Percentiles rank a stretch among this genome's conserved stretches.
Evolutionary conservation across 257 asterid genomes (phyloP).

Genomic region (Solanum sparsipilum): DNA sequence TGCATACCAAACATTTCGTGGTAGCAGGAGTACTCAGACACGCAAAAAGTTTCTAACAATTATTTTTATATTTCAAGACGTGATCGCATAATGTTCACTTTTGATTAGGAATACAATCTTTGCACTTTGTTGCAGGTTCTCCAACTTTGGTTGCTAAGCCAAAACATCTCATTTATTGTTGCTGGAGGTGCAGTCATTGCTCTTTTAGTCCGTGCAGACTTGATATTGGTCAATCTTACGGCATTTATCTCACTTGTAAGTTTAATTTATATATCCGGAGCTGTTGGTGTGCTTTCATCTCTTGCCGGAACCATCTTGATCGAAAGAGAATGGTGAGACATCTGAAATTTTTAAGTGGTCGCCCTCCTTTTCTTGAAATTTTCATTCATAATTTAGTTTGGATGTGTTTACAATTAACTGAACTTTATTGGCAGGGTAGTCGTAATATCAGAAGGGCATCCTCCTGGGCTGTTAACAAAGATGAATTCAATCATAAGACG

Average conservation of each 20-base stretch:
- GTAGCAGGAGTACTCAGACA: not conserved
- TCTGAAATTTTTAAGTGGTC: not conserved
- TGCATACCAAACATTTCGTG: not conserved
- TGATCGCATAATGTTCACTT: not conserved
- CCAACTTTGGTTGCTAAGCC: conserved; percentile 57
- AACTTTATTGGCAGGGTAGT: conserved; percentile 57
- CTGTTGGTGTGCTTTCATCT: conserved; percentile 70
- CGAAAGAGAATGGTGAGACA: conserved; percentile 82
- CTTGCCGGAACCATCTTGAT: conserved; percentile 87
- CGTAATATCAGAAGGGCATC: conserved; percentile 73
- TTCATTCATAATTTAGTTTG: not conserved
- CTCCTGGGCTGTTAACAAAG: conserved; percentile 39
- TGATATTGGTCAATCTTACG: conserved; percentile 22
- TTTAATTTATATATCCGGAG: conserved; percentile 63
- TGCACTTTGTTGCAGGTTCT: conserved; percentile 36
- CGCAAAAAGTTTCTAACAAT: not conserved
- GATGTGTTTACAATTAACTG: not conserved
- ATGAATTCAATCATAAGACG: conserved; percentile 83
- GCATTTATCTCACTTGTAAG: conserved; percentile 39
- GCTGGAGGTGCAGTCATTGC: conserved; percentile 83
- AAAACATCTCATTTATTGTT: conserved; percentile 56
- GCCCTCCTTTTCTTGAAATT: not conserved
- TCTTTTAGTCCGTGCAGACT: conserved; percentile 30
- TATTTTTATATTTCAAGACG: not conserved
- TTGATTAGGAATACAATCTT: not conserved